Percentiles rank a stretch among this genome's conserved stretches.
phyloP scores from a whole-genome alignment of 108 stramenopile genomes.

The Cyclostephanos tholiformis region DNA sequence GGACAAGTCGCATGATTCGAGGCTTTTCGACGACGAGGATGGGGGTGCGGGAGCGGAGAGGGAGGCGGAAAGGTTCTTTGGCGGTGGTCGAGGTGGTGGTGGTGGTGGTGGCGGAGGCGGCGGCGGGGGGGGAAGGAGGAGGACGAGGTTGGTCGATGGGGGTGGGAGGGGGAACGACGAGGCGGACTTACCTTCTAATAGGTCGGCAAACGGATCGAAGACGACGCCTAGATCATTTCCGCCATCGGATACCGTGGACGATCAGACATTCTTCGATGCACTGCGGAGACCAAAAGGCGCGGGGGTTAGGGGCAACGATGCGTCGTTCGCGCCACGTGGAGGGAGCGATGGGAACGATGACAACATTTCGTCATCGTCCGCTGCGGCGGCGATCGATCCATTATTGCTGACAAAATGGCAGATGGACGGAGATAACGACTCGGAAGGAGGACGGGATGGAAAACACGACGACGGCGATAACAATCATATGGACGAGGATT shows the following conservation, averaged over 20 bases:
- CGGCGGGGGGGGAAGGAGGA: too few relatives aligned
- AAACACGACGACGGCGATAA: slow-evolving; percentile 8
- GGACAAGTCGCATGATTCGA: slow-evolving; percentile 37
- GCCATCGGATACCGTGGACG: not conserved
- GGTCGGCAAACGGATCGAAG: not conserved
- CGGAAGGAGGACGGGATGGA: not conserved
- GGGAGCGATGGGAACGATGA: too few relatives aligned
- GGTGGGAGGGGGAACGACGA: too few relatives aligned
- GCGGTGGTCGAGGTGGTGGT: not conserved
- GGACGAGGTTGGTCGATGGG: too few relatives aligned
- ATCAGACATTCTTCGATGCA: slow-evolving; percentile 33
- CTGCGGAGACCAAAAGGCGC: slow-evolving; percentile 19
- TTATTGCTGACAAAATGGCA: too few relatives aligned
- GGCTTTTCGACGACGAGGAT: slow-evolving; percentile 39
- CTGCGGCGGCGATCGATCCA: too few relatives aligned
- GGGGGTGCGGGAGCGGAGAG: slow-evolving; percentile 25
- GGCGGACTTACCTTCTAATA: too few relatives aligned
- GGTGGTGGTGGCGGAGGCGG: too few relatives aligned
- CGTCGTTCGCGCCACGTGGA: too few relatives aligned
- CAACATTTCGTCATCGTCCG: too few relatives aligned
- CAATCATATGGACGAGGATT: not conserved
- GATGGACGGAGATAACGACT: not conserved
- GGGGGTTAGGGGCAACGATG: slow-evolving; percentile 1
- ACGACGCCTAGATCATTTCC: too few relatives aligned
- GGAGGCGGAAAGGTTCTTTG: slow-evolving; percentile 40